Percentiles rank a stretch among this genome's conserved stretches.
phyloP scores from a whole-genome alignment of 2,329 filamentous ascomycete species.

The Teratosphaeria zuluensis region DNA sequence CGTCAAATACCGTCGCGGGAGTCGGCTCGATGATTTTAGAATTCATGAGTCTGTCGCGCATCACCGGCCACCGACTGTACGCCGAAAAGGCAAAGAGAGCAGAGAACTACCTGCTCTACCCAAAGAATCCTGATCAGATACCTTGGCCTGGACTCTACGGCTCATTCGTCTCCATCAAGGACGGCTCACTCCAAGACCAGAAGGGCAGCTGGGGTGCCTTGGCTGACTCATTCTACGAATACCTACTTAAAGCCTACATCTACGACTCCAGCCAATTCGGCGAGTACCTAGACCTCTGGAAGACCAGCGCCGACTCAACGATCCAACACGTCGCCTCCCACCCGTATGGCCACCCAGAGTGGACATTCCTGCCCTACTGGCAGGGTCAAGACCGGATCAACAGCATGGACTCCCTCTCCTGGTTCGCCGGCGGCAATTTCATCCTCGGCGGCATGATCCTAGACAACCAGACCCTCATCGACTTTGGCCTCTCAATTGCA shows the following conservation, averaged over 20 bases:
- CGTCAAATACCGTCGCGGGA: conserved; percentile 12
- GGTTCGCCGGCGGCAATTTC: conserved; percentile 26
- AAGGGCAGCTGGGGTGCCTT: conserved; percentile 23
- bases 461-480: conserved; percentile 16
- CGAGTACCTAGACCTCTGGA: conserved; percentile 21
- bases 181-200: conserved; percentile 17
- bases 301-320: conserved; percentile 21
- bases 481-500: conserved; percentile 23
- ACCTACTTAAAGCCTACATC: conserved; percentile 26
- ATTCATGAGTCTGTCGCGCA: conserved; percentile 15
- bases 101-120: conserved; percentile 13
- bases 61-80: conserved; percentile 17
- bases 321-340: conserved; percentile 22
- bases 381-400: conserved; percentile 10
- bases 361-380: conserved; percentile 22
- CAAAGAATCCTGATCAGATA: conserved; percentile 11
- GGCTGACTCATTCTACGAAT: conserved; percentile 21
- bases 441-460: conserved; percentile 24
- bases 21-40: conserved; percentile 17
- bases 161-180: conserved; percentile 16
- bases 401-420: conserved; percentile 20
- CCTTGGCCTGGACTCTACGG: conserved; percentile 23
- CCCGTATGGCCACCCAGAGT: conserved; percentile 21
- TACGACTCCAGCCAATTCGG: conserved; percentile 21
- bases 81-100: conserved; percentile 12